phyloP scores from a whole-genome alignment of 306 rosid species.

The Purshia tridentata region DNA sequence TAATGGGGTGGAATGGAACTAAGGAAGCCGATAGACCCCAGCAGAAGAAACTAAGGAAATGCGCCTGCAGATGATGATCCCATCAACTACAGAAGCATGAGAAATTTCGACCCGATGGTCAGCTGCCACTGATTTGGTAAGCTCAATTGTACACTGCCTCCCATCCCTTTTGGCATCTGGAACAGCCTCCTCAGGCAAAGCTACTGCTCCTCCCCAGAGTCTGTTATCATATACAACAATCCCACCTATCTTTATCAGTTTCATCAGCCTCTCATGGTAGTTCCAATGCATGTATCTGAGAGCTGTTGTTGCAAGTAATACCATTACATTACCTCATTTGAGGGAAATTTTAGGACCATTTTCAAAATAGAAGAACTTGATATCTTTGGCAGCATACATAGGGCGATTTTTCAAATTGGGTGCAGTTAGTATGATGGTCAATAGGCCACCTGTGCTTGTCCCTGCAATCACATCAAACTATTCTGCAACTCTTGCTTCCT shows the following conservation, averaged over 20 bases:
- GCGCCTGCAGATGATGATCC: too few species aligned
- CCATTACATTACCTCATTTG: constrained; percentile 33
- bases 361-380: constrained; percentile 45
- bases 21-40: too few species aligned
- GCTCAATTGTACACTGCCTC: too few species aligned
- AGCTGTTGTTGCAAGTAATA: background rate
- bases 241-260: too few species aligned
- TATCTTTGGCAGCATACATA: constrained; percentile 51
- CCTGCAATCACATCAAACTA: constrained; percentile 61
- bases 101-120: too few species aligned
- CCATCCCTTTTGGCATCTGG: too few species aligned
- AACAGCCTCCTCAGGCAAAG: too few species aligned
- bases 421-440: constrained; percentile 53
- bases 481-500: constrained; percentile 49
- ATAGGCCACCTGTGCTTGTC: constrained; percentile 56
- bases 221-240: too few species aligned
- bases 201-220: background rate
- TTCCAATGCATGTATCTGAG: constrained; percentile 51
- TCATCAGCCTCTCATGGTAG: constrained; percentile 29
- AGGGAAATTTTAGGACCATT: constrained; percentile 49
- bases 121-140: too few species aligned
- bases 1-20: constrained; percentile 2
- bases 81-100: too few species aligned
- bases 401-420: constrained; percentile 56
- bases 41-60: too few species aligned